A percentile compares a stretch with the other conserved stretches of the same genome.
These are phyloP conservation scores for Mycena olivaceomarginata DNA, from an alignment of 768 basidiomycete species.

Conservation along the genomic window DNA sequence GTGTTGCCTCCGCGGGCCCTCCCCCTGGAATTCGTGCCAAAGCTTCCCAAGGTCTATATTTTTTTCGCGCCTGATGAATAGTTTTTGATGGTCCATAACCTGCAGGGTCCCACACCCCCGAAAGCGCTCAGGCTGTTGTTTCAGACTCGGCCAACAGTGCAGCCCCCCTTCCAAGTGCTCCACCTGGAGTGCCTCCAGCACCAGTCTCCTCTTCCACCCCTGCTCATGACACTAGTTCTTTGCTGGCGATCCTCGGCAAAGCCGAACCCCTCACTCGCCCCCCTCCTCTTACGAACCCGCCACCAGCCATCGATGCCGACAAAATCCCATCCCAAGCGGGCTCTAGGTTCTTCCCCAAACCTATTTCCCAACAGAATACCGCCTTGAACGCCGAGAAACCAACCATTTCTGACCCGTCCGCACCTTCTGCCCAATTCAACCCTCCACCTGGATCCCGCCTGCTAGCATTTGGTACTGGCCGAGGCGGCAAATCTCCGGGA, in stretches of 20 bases:
- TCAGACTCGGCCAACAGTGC: slow-evolving; percentile 11
- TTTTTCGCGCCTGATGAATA: neutral
- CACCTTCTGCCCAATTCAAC: slow-evolving; percentile 59
- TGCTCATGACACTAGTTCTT: slow-evolving; percentile 31
- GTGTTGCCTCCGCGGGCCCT: slow-evolving; percentile 13
- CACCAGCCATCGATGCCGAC: slow-evolving; percentile 29
- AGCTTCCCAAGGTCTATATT: slow-evolving; percentile 35
- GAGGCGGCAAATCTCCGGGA: slow-evolving; percentile 60
- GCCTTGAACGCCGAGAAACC: slow-evolving; percentile 40
- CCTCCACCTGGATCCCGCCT: slow-evolving; percentile 72
- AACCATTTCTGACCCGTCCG: slow-evolving; percentile 47
- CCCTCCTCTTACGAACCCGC: slow-evolving; percentile 26
- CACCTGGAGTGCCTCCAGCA: neutral
- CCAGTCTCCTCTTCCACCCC: slow-evolving; percentile 13
- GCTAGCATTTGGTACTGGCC: slow-evolving; percentile 65
- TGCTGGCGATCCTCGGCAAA: slow-evolving; percentile 45
- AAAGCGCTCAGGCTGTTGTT: slow-evolving; percentile 4
- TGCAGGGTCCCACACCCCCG: neutral
- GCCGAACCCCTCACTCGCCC: slow-evolving; percentile 36
- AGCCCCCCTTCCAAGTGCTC: slow-evolving; percentile 18
- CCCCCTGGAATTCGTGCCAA: slow-evolving; percentile 39
- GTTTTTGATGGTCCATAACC: neutral
- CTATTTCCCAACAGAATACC: slow-evolving; percentile 48
- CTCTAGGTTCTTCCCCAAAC: slow-evolving; percentile 61
- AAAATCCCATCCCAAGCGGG: slow-evolving; percentile 46